phyloP scores from a whole-genome alignment of 805 yeast species.

The Candida dajiaensis region DNA sequence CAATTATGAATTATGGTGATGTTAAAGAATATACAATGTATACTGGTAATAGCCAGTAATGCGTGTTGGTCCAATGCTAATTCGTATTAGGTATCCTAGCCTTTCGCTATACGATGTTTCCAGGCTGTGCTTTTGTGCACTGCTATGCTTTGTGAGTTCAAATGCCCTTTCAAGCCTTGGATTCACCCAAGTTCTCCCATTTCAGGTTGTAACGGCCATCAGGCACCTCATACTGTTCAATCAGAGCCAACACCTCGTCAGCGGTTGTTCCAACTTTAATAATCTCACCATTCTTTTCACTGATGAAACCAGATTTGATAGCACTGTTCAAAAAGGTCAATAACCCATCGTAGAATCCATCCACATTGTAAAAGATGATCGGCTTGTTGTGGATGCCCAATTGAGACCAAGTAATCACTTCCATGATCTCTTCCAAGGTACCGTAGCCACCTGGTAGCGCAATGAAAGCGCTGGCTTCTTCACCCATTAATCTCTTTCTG shows the following conservation, averaged over 20 bases:
- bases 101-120: neutral
- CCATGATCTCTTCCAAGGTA: conserved; percentile 84
- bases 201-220: conserved; percentile 68
- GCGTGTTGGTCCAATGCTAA: neutral
- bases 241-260: conserved; percentile 58
- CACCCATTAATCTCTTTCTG: conserved; percentile 80
- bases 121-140: neutral
- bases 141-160: neutral
- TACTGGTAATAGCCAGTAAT: neutral
- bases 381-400: conserved; percentile 82
- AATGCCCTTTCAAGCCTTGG: neutral
- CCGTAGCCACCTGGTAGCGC: conserved; percentile 94
- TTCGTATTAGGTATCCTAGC: neutral
- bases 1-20: neutral
- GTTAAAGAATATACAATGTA: neutral
- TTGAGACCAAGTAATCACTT: conserved; percentile 87
- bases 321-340: conserved; percentile 56
- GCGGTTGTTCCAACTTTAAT: conserved; percentile 62
- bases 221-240: conserved; percentile 58
- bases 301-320: conserved; percentile 61
- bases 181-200: conserved; percentile 40
- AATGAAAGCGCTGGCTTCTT: conserved; percentile 78
- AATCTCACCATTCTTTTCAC: conserved; percentile 59
- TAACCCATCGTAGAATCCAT: conserved; percentile 75
- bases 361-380: conserved; percentile 66